Base-by-base conservation (phyloP, 805 yeast genomes). In the Kurtzmaniella fragi region DNA sequence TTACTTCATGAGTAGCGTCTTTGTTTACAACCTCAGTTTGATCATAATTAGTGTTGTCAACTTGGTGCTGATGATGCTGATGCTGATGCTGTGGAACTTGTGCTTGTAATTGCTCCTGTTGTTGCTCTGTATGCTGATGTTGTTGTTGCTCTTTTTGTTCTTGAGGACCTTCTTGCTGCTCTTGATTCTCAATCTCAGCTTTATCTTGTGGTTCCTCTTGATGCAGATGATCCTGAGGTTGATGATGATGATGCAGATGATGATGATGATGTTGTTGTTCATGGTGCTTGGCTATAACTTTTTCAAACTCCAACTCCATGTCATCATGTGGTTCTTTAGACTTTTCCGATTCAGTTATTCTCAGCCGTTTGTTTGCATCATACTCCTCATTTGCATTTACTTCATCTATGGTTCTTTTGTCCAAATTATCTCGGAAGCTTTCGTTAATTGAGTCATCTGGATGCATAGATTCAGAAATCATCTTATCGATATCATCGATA, bases 261-360 rank as follows among this genome's bases (percentile, higher is more conserved):
- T 20, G 5, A 5, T 20, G 25, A 20, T 20, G 25, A 5, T 5
- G 8, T 20, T 20, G 25, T 20, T 44, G 44, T n/a, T 42, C 32
- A 31, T 47, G 48, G 31, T 49, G 52, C 10, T 47, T 39, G 34
- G 44, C 53, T 8, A 52, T 45, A 14, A 53, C 53, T 32, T 42
- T 49, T 28, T 50, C 53, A 17, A 52, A 50, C 29, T 47, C 46
- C 25, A 47, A 32, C 8, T 53, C 54, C 17, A 51, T 35, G 12
- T 42, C 39, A 32, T 29, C 45, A 26, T 10, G 25, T 12, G 31
- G 11, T 35, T 28, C 25, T 20, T 20, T 20, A 20, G 25, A 20
- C 25, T 28, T n/a, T 5, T 27, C 37, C 10, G 32, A 32, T 17
- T 33, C 41, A 13, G n/a, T 35, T 23, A 20, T 28, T 31, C 26